Evolutionary conservation across 768 basidiomycete species (phyloP).

Genomic region (Tricholoma terreum): DNA sequence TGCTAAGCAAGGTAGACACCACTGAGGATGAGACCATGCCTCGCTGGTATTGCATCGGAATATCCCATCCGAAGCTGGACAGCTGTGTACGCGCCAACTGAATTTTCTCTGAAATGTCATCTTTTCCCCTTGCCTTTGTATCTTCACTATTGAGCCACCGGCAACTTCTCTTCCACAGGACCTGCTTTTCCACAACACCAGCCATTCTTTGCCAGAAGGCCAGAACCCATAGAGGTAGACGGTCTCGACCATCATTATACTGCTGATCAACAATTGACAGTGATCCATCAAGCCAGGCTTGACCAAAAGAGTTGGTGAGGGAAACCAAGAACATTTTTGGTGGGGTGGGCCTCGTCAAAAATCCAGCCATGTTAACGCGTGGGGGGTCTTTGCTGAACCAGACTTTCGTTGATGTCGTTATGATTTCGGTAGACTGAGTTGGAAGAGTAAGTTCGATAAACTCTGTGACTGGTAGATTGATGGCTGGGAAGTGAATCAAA

Average conservation of each 20-base stretch:
- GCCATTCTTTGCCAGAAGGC: not conserved
- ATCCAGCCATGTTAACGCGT: not conserved
- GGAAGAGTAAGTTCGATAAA: not conserved
- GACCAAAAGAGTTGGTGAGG: too few relatives aligned
- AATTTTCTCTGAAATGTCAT: not conserved
- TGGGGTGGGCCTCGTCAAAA: too few relatives aligned
- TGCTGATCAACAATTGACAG: too few relatives aligned
- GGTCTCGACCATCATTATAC: too few relatives aligned
- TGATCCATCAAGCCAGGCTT: too few relatives aligned
- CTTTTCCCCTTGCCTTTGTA: not conserved
- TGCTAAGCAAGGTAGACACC: not conserved
- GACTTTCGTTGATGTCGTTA: not conserved
- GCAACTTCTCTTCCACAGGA: not conserved
- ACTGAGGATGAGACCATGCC: not conserved
- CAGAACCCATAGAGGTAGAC: not conserved
- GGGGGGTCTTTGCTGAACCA: not conserved
- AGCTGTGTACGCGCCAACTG: not conserved
- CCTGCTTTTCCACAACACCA: not conserved
- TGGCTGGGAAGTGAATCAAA: not conserved
- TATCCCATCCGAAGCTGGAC: not conserved
- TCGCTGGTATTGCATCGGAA: not conserved
- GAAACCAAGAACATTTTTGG: too few relatives aligned
- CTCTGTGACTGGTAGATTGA: not conserved
- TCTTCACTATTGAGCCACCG: not conserved
- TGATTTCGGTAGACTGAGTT: not conserved